Evolutionary conservation across 495 filamentous ascomycete genomes (phyloP).

Genomic region (Xylaria castorea): DNA sequence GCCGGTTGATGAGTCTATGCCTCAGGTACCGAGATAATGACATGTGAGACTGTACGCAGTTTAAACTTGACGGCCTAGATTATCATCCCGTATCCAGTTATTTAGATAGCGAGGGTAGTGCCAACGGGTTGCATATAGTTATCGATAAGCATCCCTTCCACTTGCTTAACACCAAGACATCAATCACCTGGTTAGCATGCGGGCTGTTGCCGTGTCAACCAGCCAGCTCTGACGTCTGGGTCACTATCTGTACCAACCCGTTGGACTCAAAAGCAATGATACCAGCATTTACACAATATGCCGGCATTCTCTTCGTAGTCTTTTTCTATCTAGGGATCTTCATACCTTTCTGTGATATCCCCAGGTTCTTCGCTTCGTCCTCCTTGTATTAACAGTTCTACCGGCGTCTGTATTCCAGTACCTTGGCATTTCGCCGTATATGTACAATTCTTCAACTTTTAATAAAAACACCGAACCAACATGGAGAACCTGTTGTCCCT

Average conservation of each 20-base stretch:
- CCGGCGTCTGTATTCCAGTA: constrained; percentile 24
- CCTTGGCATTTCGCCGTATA: constrained; percentile 34
- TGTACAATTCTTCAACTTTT: constrained; percentile 14
- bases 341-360: constrained; percentile 30
- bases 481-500: constrained; percentile 95
- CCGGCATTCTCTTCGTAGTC: background rate
- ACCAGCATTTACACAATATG: background rate
- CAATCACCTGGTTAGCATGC: no score
- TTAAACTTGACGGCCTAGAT: no score
- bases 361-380: constrained; percentile 37
- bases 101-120: no score
- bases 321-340: constrained; percentile 7
- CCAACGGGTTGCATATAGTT: background rate
- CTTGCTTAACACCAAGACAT: no score
- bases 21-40: background rate
- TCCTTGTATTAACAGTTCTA: constrained; percentile 44
- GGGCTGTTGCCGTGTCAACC: constrained; percentile 39
- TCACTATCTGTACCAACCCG: constrained; percentile 26
- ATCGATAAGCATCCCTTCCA: background rate
- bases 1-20: no score
- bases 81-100: no score
- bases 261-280: constrained; percentile 6
- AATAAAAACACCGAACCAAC: constrained; percentile 25
- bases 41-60: background rate
- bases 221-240: constrained; percentile 22